phyloP scores from a whole-genome alignment of 176 grass and related monocot genomes.

The Phoenix roebelenii region DNA sequence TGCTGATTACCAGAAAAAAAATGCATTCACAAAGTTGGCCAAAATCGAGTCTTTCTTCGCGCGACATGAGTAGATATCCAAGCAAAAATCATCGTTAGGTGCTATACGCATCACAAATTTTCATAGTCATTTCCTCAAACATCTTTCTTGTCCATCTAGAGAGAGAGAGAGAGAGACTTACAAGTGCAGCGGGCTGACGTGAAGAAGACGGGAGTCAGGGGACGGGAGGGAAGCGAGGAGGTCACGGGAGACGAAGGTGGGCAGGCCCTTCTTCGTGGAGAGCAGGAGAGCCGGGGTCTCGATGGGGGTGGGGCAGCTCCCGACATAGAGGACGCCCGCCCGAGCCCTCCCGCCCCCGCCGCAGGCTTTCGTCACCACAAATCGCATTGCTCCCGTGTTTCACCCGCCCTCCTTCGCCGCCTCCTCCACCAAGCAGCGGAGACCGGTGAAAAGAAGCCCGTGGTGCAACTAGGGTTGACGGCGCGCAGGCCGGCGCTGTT shows the following conservation, averaged over 20 bases:
- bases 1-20: no score
- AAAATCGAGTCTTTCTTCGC: no score
- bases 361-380: conserved; percentile 27
- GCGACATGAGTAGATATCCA: no score
- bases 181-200: conserved; percentile 86
- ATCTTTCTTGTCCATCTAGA: neutral
- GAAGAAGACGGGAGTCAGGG: conserved; percentile 71
- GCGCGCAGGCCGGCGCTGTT: no score
- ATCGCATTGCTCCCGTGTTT: conserved; percentile 20
- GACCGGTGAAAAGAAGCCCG: no score
- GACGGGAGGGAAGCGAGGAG: conserved; percentile 54
- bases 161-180: conserved; percentile 18
- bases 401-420: no score
- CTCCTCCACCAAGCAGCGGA: no score
- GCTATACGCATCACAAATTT: neutral
- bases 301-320: conserved; percentile 10
- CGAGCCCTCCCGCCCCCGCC: conserved; percentile 31
- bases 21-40: no score
- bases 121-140: conserved; percentile 10
- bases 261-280: conserved; percentile 65
- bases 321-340: conserved; percentile 28
- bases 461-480: no score
- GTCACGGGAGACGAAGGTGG: conserved; percentile 60
- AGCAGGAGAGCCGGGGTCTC: conserved; percentile 76
- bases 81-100: neutral